Conservation (phyloP, 371 early-diverging fungal genomes). For the Mucor indicus region DNA sequence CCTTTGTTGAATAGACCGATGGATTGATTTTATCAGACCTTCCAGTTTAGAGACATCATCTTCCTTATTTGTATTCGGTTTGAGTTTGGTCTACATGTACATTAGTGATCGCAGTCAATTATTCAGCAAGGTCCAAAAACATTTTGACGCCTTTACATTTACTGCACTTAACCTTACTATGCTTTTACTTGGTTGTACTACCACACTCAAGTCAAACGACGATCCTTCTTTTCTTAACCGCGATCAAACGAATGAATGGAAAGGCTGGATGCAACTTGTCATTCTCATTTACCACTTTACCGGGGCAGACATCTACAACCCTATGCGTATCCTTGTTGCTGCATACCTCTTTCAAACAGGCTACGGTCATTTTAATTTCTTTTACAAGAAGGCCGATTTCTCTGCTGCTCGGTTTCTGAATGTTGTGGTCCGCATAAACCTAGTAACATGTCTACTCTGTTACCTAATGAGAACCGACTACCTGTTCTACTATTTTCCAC, state of each 20-base stretch:
- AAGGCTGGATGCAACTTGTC: slow-evolving; percentile 82
- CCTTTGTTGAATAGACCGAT: no score
- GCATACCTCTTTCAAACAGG: slow-evolving; percentile 80
- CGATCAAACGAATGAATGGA: slow-evolving; percentile 82
- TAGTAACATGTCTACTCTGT: slow-evolving; percentile 61
- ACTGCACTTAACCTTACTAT: slow-evolving; percentile 31
- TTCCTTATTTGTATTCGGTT: slow-evolving; percentile 48
- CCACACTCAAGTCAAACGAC: slow-evolving; percentile 38
- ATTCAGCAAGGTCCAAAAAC: slow-evolving; percentile 66
- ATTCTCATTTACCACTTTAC: slow-evolving; percentile 74
- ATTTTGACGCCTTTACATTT: slow-evolving; percentile 44
- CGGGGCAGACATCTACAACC: slow-evolving; percentile 73
- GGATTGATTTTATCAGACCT: no score
- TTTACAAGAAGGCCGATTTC: slow-evolving; percentile 67
- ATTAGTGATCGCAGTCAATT: slow-evolving; percentile 67
- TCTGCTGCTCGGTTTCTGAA: slow-evolving; percentile 55
- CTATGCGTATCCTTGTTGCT: slow-evolving; percentile 69
- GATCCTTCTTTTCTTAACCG: slow-evolving; percentile 62
- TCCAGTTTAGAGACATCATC: neutral
- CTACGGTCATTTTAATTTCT: slow-evolving; percentile 73
- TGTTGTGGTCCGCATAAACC: slow-evolving; percentile 68
- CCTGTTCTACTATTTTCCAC: slow-evolving; percentile 74
- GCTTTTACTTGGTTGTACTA: slow-evolving; percentile 42
- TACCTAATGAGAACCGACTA: slow-evolving; percentile 69
- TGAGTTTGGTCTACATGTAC: slow-evolving; percentile 57